Evolutionary conservation across 2,329 filamentous ascomycete species (phyloP).

Genomic region (Pseudogymnoascus sp.): DNA sequence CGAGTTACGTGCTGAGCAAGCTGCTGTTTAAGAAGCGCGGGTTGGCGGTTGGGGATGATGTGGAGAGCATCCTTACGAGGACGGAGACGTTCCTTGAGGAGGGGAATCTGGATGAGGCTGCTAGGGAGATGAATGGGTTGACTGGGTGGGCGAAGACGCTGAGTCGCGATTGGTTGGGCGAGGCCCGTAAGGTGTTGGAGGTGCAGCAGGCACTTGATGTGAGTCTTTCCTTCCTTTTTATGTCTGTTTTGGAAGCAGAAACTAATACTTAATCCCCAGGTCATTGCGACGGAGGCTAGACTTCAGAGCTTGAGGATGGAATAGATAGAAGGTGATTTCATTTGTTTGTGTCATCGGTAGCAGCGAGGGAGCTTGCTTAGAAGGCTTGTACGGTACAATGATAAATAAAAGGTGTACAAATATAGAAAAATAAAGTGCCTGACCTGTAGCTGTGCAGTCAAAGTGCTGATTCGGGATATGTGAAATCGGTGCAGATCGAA

Average conservation of each 20-base stretch:
- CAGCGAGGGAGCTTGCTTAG: background rate
- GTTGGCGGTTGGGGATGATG: constrained; percentile 73
- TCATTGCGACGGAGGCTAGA: constrained; percentile 83
- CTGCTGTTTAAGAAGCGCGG: constrained; percentile 93
- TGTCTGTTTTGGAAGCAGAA: background rate
- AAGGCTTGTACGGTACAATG: constrained; percentile 3
- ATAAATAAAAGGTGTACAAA: constrained; percentile 4
- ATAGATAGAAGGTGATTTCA: constrained; percentile 32
- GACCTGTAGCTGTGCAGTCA: background rate
- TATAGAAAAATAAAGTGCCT: constrained; percentile 5
- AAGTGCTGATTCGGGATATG: background rate
- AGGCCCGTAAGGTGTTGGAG: constrained; percentile 86
- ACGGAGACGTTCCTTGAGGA: constrained; percentile 89
- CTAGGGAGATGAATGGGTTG: constrained; percentile 88
- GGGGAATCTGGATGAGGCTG: constrained; percentile 82
- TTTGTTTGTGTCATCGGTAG: background rate
- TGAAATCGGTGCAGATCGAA: background rate
- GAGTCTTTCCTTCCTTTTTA: constrained; percentile 34
- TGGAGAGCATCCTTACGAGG: constrained; percentile 84
- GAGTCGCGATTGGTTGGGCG: constrained; percentile 85
- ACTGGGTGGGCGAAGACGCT: constrained; percentile 92
- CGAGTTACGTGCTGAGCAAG: constrained; percentile 82
- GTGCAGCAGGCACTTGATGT: constrained; percentile 95
- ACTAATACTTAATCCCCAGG: constrained; percentile 38
- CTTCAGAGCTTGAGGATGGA: constrained; percentile 81